phyloP scores from a whole-genome alignment of 768 basidiomycete genomes.

The Rhizopogon vulgaris region DNA sequence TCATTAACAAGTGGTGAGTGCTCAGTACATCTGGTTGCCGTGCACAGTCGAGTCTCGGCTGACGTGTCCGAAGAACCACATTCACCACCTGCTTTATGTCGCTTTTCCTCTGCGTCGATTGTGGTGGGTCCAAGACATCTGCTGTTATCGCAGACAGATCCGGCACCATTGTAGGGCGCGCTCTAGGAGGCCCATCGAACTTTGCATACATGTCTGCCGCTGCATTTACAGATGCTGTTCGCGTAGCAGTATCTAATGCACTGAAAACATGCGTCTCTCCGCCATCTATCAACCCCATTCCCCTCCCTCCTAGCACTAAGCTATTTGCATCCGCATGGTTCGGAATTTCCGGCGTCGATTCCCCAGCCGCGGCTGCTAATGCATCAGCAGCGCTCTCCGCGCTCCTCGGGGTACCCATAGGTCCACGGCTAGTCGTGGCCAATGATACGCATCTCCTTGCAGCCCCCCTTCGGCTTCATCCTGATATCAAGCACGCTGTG shows the following conservation, averaged over 20 bases:
- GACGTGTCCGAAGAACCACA: neutral
- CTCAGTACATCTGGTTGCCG: neutral
- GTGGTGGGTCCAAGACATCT: conserved; percentile 86
- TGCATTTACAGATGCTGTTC: conserved; percentile 52
- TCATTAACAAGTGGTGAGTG: neutral
- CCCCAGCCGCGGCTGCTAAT: conserved; percentile 51
- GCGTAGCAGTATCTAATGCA: conserved; percentile 45
- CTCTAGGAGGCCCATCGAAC: conserved; percentile 75
- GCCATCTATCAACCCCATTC: conserved; percentile 28
- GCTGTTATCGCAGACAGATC: conserved; percentile 56
- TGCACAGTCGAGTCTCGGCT: neutral
- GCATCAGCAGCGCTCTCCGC: conserved; percentile 49
- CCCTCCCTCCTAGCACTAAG: conserved; percentile 32
- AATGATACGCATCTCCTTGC: conserved; percentile 87
- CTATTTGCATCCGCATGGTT: conserved; percentile 72
- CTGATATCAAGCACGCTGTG: conserved; percentile 56
- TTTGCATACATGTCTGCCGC: conserved; percentile 68
- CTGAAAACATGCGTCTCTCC: conserved; percentile 40
- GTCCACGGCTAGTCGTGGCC: conserved; percentile 51
- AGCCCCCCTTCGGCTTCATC: conserved; percentile 60
- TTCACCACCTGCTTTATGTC: conserved; percentile 31
- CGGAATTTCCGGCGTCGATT: conserved; percentile 79
- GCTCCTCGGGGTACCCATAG: conserved; percentile 53
- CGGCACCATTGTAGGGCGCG: conserved; percentile 63
- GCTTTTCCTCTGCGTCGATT: conserved; percentile 78